Evolutionary conservation across 2,329 filamentous ascomycete species (phyloP).

Genomic region (Fusarium sp.): DNA sequence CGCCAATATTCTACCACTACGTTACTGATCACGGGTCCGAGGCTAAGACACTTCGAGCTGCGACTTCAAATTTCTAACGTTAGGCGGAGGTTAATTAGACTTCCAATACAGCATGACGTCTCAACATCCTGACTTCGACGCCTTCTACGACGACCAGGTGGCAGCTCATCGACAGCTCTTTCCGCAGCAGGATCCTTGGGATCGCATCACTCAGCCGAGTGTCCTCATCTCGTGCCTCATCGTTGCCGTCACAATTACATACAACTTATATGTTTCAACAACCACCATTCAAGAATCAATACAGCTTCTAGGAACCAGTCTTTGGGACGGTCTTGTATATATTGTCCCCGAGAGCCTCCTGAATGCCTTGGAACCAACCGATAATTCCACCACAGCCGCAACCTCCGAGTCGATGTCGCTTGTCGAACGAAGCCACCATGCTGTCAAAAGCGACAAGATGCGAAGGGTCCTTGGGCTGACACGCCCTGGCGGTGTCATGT

Average conservation of each 20-base stretch:
- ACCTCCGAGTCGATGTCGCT: conserved; percentile 55
- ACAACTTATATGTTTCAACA: conserved; percentile 53
- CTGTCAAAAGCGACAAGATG: conserved; percentile 74
- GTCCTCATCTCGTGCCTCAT: conserved; percentile 52
- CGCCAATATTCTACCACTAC: conserved; percentile 38
- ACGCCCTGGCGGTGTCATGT: conserved; percentile 64
- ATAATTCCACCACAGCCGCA: conserved; percentile 60
- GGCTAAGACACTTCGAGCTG: conserved; percentile 38
- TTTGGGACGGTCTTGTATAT: conserved; percentile 73
- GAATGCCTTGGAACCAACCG: conserved; percentile 68
- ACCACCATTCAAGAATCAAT: conserved; percentile 47
- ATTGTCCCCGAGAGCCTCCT: conserved; percentile 68
- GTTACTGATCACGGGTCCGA: conserved; percentile 46
- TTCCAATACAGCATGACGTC: conserved; percentile 50
- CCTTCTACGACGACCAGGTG: conserved; percentile 54
- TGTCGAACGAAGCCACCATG: conserved; percentile 58
- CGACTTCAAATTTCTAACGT: conserved; percentile 19
- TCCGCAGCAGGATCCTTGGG: conserved; percentile 46
- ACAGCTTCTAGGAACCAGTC: conserved; percentile 54
- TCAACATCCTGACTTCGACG: conserved; percentile 50
- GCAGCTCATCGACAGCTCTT: conserved; percentile 50
- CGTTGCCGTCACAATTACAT: conserved; percentile 51
- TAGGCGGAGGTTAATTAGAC: conserved; percentile 7
- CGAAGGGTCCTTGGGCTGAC: conserved; percentile 72
- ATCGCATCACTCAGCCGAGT: conserved; percentile 52